These are phyloP conservation scores for Verticillium zaregamsianum DNA, from an alignment of 2,329 filamentous ascomycete species.

Conservation along the genomic window DNA sequence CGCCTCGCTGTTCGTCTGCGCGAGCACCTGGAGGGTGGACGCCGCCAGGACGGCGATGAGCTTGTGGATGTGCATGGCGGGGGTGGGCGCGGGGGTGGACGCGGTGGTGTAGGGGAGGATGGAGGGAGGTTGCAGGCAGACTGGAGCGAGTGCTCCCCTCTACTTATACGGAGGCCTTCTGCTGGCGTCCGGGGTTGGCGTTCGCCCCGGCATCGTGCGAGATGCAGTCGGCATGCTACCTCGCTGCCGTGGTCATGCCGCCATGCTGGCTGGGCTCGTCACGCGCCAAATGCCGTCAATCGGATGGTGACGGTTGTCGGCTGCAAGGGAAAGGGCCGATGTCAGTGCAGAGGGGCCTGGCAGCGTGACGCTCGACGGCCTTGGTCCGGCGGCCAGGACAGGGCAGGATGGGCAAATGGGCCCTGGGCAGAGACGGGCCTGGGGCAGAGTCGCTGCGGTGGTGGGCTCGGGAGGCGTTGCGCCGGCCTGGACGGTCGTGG, in stretches of 20 bases:
- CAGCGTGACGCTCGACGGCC: not conserved
- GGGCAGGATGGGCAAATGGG: not conserved
- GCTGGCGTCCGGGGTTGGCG: no score
- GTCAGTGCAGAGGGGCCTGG: not conserved
- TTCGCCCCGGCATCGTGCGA: no score
- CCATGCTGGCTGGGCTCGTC: not conserved
- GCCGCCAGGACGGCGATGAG: constrained; percentile 10
- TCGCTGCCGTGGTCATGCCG: not conserved
- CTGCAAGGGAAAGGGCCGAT: not conserved
- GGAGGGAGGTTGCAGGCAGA: not conserved
- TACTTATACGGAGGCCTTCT: no score
- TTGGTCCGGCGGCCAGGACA: not conserved
- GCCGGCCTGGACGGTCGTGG: constrained; percentile 1
- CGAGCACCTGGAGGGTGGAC: constrained; percentile 7
- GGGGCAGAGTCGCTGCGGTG: not conserved
- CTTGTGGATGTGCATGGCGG: constrained; percentile 11
- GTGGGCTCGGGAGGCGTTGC: not conserved
- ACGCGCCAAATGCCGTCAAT: not conserved
- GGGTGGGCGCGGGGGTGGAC: not conserved
- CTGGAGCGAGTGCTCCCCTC: not conserved
- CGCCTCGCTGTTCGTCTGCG: constrained; percentile 7
- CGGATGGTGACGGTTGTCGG: not conserved
- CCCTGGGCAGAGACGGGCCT: not conserved
- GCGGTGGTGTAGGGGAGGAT: not conserved
- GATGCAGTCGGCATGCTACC: not conserved